Evolutionary conservation across 331 rosid species (phyloP).

Genomic region (Ulmus americana): DNA sequence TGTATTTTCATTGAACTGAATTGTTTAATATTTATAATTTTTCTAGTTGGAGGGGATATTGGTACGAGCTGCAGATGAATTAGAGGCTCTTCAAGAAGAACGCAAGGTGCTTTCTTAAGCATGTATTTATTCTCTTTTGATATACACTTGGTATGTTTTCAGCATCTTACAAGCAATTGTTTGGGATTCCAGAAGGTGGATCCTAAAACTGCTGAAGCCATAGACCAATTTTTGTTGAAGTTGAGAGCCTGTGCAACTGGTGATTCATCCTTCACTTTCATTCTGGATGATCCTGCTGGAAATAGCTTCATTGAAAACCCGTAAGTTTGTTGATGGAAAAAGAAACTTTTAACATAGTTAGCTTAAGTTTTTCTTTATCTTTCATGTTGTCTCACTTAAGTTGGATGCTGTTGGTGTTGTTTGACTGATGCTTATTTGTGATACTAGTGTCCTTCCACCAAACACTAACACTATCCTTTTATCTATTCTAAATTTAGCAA

Average conservation of each 20-base stretch:
- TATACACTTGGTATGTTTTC: slow-evolving; percentile 2
- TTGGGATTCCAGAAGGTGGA: slow-evolving; percentile 55
- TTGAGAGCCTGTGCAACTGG: slow-evolving; percentile 66
- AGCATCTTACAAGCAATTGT: slow-evolving; percentile 25
- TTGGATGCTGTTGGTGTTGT: neutral
- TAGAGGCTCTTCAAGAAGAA: slow-evolving; percentile 80
- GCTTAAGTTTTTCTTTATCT: too few species aligned
- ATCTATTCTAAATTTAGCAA: neutral
- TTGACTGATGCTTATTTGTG: neutral
- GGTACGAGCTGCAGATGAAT: slow-evolving; percentile 66
- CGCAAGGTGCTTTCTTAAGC: slow-evolving; percentile 54
- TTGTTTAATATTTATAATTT: slow-evolving; percentile 14
- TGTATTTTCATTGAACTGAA: neutral
- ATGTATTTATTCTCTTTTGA: slow-evolving; percentile 5
- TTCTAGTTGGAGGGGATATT: slow-evolving; percentile 84
- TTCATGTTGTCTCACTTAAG: too few species aligned
- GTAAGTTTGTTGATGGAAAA: slow-evolving; percentile 41
- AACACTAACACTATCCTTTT: neutral
- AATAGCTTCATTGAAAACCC: slow-evolving; percentile 91
- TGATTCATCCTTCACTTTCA: slow-evolving; percentile 53
- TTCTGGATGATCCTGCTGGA: slow-evolving; percentile 94
- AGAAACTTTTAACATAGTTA: neutral
- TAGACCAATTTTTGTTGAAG: slow-evolving; percentile 73
- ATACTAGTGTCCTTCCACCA: neutral
- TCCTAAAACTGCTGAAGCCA: slow-evolving; percentile 77